Percentiles rank a stretch among this genome's conserved stretches.
These are phyloP conservation scores for Phytophthora meadii DNA, from an alignment of 352 stramenopile genomes.

Conservation along the genomic window DNA sequence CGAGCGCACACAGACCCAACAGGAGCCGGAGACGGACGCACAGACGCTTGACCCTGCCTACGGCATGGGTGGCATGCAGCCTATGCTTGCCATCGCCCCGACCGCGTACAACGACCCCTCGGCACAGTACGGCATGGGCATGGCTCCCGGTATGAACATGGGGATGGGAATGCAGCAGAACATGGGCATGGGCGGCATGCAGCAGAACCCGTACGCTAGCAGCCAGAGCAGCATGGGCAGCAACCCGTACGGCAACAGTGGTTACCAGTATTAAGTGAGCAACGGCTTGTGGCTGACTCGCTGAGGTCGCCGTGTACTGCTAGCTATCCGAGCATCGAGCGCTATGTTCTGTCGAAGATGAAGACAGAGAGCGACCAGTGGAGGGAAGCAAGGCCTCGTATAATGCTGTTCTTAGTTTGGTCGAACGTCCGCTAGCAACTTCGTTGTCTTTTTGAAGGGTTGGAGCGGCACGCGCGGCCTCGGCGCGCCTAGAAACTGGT, in stretches of 20 bases:
- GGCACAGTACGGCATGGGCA: slow-evolving; percentile 60
- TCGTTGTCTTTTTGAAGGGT: slow-evolving; percentile 21
- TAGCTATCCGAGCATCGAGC: slow-evolving; percentile 23
- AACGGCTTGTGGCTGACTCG: slow-evolving; percentile 18
- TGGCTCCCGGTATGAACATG: slow-evolving; percentile 60
- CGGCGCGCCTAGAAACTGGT: slow-evolving; percentile 33
- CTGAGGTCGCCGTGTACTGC: slow-evolving; percentile 16
- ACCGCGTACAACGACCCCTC: slow-evolving; percentile 87
- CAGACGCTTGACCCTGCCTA: slow-evolving; percentile 69
- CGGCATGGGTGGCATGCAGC: slow-evolving; percentile 81
- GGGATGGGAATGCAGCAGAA: slow-evolving; percentile 62
- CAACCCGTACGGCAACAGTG: slow-evolving; percentile 64
- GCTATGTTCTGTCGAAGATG: slow-evolving; percentile 31
- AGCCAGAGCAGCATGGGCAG: slow-evolving; percentile 49
- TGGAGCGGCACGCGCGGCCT: slow-evolving; percentile 16
- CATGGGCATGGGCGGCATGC: slow-evolving; percentile 57
- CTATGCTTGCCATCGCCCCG: slow-evolving; percentile 82
- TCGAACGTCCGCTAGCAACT: slow-evolving; percentile 18
- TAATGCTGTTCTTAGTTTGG: slow-evolving; percentile 32
- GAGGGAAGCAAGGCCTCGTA: slow-evolving; percentile 17
- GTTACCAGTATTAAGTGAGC: slow-evolving; percentile 58
- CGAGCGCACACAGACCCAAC: slow-evolving; percentile 85
- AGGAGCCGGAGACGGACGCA: slow-evolving; percentile 70
- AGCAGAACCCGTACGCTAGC: slow-evolving; percentile 64
- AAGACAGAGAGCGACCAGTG: slow-evolving; percentile 21